Evolutionary conservation across 768 basidiomycete species (phyloP).

Genomic region (Aureoboletus auriporus): DNA sequence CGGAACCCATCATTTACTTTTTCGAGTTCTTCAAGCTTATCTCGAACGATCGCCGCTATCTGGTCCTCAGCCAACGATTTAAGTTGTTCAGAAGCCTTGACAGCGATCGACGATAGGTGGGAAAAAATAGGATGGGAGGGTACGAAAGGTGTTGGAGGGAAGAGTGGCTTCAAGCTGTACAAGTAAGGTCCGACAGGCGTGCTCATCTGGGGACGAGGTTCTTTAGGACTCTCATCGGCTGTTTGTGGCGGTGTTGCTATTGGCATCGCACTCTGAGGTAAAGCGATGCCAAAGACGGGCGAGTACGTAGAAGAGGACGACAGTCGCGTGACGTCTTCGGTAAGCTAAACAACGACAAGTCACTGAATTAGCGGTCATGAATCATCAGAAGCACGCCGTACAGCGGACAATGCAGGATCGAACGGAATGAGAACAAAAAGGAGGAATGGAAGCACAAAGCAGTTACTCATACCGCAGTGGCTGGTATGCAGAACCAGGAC

Average conservation of each 20-base stretch:
- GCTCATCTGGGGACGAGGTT: slow-evolving; percentile 18
- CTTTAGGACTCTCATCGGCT: slow-evolving; percentile 25
- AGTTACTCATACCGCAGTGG: not conserved
- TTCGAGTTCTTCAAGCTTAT: slow-evolving; percentile 55
- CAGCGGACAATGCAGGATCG: slow-evolving; percentile 6
- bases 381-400: slow-evolving; percentile 7
- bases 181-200: slow-evolving; percentile 37
- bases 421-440: slow-evolving; percentile 2
- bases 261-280: slow-evolving; percentile 28
- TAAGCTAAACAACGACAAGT: slow-evolving; percentile 22
- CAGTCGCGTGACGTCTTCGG: slow-evolving; percentile 21
- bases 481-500: not conserved
- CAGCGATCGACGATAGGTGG: slow-evolving; percentile 59
- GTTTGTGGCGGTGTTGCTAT: slow-evolving; percentile 26
- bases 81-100: slow-evolving; percentile 47
- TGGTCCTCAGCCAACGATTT: slow-evolving; percentile 57
- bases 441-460: slow-evolving; percentile 1
- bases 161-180: slow-evolving; percentile 53
- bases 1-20: slow-evolving; percentile 50
- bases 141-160: slow-evolving; percentile 73
- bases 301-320: slow-evolving; percentile 43
- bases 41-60: slow-evolving; percentile 47
- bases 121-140: slow-evolving; percentile 70
- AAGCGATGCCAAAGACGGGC: slow-evolving; percentile 41
- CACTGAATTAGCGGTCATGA: not conserved